These are phyloP conservation scores for Tremellales sp. DNA, from an alignment of 1,284 basidiomycete species.

Conservation along the genomic window DNA sequence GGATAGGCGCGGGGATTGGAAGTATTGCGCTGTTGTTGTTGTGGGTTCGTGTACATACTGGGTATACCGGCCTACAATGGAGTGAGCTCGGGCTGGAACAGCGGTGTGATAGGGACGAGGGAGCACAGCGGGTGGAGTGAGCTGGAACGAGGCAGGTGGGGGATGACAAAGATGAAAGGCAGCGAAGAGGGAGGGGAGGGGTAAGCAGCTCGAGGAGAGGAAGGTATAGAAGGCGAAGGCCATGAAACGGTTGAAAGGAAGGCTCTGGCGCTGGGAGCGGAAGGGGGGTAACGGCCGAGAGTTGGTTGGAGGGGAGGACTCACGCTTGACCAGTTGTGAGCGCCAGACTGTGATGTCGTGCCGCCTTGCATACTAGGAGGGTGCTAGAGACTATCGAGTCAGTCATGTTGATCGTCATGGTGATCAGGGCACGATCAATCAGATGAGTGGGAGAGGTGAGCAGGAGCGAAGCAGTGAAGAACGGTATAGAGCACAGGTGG, in stretches of 20 bases:
- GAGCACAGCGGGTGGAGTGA: no score
- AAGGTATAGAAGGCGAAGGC: neutral
- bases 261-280: neutral
- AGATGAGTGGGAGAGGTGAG: neutral
- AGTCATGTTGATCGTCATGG: neutral
- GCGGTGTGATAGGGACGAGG: no score
- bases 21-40: constrained; percentile 22
- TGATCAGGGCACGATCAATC: neutral
- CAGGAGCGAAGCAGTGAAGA: neutral
- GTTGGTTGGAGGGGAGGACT: neutral
- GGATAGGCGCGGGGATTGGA: constrained; percentile 34
- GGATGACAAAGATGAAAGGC: no score
- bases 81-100: neutral
- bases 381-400: neutral
- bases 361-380: neutral
- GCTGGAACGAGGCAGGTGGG: no score
- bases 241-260: neutral
- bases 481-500: neutral
- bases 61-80: neutral
- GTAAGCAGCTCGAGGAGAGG: neutral
- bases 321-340: neutral
- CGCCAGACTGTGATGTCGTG: neutral
- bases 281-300: no score
- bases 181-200: no score
- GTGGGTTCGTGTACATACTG: neutral